Conservation (phyloP, 2,329 filamentous ascomycete species). For the Pezicula radicicola region DNA sequence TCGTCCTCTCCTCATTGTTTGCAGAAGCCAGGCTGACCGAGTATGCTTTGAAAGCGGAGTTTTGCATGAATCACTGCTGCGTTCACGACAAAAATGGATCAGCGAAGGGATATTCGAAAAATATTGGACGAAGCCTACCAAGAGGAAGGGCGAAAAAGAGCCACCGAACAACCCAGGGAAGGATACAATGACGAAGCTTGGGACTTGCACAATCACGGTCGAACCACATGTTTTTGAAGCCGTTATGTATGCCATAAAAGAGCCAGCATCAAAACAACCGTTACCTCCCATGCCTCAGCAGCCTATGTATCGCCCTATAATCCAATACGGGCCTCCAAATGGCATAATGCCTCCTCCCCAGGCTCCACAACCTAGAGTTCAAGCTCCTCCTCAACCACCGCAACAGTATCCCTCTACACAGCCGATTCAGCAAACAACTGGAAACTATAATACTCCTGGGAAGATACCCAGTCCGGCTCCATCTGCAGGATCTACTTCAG, state of each 20-base stretch:
- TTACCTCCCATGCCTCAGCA: slow-evolving; percentile 29
- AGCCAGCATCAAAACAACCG: slow-evolving; percentile 48
- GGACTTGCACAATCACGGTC: slow-evolving; percentile 70
- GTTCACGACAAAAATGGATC: slow-evolving; percentile 73
- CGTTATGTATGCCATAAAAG: slow-evolving; percentile 69
- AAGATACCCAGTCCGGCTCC: slow-evolving; percentile 8
- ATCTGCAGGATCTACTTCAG: slow-evolving; percentile 2
- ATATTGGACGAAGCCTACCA: slow-evolving; percentile 73
- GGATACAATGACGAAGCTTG: slow-evolving; percentile 70
- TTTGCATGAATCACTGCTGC: slow-evolving; percentile 66
- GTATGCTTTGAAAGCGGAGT: slow-evolving; percentile 56
- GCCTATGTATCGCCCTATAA: slow-evolving; percentile 47
- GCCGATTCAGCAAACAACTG: slow-evolving; percentile 22
- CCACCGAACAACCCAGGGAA: slow-evolving; percentile 62
- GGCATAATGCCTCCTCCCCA: slow-evolving; percentile 56
- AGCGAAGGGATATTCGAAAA: slow-evolving; percentile 71
- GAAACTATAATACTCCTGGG: slow-evolving; percentile 14
- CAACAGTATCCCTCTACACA: slow-evolving; percentile 23
- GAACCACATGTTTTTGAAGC: slow-evolving; percentile 80
- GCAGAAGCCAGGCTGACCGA: slow-evolving; percentile 9
- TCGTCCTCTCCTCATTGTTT: neutral
- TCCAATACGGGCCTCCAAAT: slow-evolving; percentile 65
- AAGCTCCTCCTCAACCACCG: slow-evolving; percentile 27
- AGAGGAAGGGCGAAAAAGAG: slow-evolving; percentile 65
- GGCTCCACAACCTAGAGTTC: slow-evolving; percentile 32